Percentiles rank a stretch among this genome's conserved stretches.
Conservation (phyloP, 805 yeast species). For the Hanseniaspora lachancei region DNA sequence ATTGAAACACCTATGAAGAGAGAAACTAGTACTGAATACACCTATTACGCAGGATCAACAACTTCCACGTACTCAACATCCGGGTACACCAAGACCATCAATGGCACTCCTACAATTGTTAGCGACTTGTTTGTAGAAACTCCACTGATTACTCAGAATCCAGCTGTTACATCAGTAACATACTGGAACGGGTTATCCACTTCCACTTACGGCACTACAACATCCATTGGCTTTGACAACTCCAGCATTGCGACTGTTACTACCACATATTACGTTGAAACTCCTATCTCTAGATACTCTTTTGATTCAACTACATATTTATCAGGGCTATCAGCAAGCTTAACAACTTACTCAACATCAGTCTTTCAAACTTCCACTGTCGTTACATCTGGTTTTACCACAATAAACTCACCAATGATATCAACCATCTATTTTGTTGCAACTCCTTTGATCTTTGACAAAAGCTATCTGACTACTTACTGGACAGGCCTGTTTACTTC, state of each 20-base stretch:
- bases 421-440: constrained; percentile 15
- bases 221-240: constrained; percentile 7
- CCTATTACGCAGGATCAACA: constrained; percentile 11
- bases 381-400: not conserved
- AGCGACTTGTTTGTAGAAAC: constrained; percentile 10
- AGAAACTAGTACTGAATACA: not conserved
- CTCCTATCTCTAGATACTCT: constrained; percentile 14
- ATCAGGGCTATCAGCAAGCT: not conserved
- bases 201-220: constrained; percentile 14
- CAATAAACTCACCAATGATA: not conserved
- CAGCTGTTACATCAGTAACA: constrained; percentile 4
- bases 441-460: constrained; percentile 10
- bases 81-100: not conserved
- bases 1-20: constrained; percentile 16
- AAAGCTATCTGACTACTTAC: not conserved
- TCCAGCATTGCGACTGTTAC: constrained; percentile 13
- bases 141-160: constrained; percentile 6
- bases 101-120: not conserved
- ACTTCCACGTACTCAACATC: not conserved
- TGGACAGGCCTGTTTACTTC: constrained; percentile 11
- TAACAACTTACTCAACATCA: constrained; percentile 9
- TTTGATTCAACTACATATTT: constrained; percentile 3
- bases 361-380: not conserved
- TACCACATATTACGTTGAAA: constrained; percentile 16
- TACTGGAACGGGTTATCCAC: constrained; percentile 14